Base-by-base conservation (phyloP, 108 stramenopile genomes). In the Nitzschia sp. region DNA sequence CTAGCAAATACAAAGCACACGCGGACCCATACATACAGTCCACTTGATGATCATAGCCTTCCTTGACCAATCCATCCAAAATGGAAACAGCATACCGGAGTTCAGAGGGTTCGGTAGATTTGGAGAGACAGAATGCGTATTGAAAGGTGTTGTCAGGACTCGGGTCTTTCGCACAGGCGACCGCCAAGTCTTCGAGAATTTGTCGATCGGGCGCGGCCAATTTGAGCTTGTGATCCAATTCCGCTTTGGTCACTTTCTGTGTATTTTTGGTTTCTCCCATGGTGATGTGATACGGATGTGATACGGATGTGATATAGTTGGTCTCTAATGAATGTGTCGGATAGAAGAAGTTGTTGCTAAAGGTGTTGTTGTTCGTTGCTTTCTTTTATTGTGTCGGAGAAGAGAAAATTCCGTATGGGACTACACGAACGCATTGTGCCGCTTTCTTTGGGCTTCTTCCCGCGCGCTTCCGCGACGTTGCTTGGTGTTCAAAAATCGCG, bases 11-110 rank as follows among this genome's bases (percentile, higher is more conserved):
- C 36, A 88, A 71, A 4, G 92, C 92, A n/a, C 77, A 75, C 0
- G 88, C 86, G 0, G 85, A 63, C 16, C 90, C 92, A 68, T 86
- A 87, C 90, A 94, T 89, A 60, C 90, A 91, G 71, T 94, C 92
- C 0, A 94, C 56, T 72, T 91, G 86, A 74, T 91, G 88, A 36
- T 80, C 78, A 61, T 89, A 94, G 22, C 88, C 89, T 13, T 89
- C 80, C 68, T 82, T 86, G 15, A 91, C 75, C 6, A 94, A 67
- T 17, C 88, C 87, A 78, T 91, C 86, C 19, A 94, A 75, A 34
- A 94, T 85, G 38, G 82, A 72, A 29, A 94, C 75, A 29, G 90
- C 78, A 61, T 91, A 89, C 11, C 84, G 71, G 17, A 94, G 66
- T 63, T 94, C 92, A 3, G 76, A 66, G 22, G 67, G 55, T 30